Percentiles rank a stretch among this genome's conserved stretches.
These are phyloP conservation scores for Solanum boliviense DNA, from an alignment of 257 asterid genomes.

Conservation along the genomic window DNA sequence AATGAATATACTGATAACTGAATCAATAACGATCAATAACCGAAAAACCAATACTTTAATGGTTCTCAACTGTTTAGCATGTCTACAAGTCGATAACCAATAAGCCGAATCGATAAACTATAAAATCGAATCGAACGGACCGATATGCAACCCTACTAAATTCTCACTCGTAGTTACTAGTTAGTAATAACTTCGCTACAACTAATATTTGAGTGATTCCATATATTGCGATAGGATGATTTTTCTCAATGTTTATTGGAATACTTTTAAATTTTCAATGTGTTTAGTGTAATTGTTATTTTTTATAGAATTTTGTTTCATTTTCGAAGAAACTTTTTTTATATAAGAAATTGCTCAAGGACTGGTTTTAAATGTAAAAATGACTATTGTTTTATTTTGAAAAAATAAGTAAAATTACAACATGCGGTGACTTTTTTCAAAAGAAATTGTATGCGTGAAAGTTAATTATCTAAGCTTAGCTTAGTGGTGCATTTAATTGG, in stretches of 20 bases:
- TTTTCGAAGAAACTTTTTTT: neutral
- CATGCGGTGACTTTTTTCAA: neutral
- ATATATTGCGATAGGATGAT: neutral
- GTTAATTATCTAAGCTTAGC: neutral
- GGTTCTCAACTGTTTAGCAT: no score
- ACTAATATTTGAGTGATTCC: no score
- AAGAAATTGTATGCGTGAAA: neutral
- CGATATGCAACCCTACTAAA: no score
- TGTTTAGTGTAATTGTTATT: neutral
- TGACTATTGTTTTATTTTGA: neutral
- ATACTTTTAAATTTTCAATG: neutral
- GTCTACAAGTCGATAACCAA: no score
- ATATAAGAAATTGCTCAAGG: neutral
- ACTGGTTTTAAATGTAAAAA: neutral
- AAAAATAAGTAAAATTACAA: no score
- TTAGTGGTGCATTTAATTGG: neutral
- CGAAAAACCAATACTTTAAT: no score
- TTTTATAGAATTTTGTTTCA: neutral
- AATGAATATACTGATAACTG: no score
- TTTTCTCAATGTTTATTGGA: neutral
- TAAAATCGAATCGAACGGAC: no score
- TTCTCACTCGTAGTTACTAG: no score
- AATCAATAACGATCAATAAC: no score
- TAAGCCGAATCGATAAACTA: no score
- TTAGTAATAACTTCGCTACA: neutral